These are phyloP conservation scores for Pseudohalonectria lignicola DNA, from an alignment of 2,329 filamentous ascomycete genomes.

Conservation along the genomic window DNA sequence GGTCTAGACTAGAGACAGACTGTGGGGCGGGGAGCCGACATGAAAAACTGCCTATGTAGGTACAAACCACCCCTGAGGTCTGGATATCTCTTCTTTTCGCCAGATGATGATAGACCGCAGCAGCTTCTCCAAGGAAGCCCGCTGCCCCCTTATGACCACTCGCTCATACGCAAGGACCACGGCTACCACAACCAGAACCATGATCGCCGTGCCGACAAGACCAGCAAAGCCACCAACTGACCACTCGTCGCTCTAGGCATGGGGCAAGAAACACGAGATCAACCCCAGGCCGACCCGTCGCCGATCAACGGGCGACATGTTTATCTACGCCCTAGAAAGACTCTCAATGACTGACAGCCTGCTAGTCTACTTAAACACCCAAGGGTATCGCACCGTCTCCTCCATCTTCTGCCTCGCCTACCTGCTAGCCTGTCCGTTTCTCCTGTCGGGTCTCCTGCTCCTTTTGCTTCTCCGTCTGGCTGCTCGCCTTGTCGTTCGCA, in stretches of 20 bases:
- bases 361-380: constrained; percentile 1
- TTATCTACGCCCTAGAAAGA: not conserved
- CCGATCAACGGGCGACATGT: no score
- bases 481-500: constrained; percentile 10
- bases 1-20: no score
- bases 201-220: not conserved
- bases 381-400: constrained; percentile 3
- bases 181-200: not conserved
- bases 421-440: constrained; percentile 1
- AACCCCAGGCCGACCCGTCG: no score
- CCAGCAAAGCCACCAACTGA: not conserved
- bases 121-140: no score
- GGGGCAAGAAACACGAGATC: constrained; percentile 1
- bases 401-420: constrained; percentile 1
- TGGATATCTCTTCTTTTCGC: no score
- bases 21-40: no score
- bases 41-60: no score
- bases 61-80: no score
- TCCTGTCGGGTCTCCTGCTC: constrained; percentile 1
- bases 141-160: no score
- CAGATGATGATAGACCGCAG: no score
- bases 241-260: constrained; percentile 3
- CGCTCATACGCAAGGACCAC: not conserved
- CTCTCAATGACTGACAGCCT: constrained; percentile 3
- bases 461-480: constrained; percentile 1